Conservation (phyloP, 2,329 filamentous ascomycete genomes). For the Helminthosporium solani region DNA sequence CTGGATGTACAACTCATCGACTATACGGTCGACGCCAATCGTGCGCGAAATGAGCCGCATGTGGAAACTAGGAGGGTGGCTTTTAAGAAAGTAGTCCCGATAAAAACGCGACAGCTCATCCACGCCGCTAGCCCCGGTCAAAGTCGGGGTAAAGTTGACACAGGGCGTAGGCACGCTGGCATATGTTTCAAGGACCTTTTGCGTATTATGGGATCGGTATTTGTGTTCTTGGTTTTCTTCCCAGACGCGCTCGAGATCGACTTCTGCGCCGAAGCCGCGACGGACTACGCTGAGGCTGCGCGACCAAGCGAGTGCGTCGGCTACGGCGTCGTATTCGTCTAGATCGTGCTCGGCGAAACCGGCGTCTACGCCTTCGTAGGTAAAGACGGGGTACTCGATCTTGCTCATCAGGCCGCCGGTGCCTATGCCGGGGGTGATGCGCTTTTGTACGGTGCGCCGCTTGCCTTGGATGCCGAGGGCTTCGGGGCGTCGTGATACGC, state of each 20-base stretch:
- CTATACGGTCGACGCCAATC: slow-evolving; percentile 58
- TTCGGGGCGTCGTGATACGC: slow-evolving; percentile 51
- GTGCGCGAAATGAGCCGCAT: slow-evolving; percentile 60
- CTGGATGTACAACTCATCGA: slow-evolving; percentile 59
- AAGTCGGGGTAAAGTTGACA: slow-evolving; percentile 47
- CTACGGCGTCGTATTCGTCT: slow-evolving; percentile 65
- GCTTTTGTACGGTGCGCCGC: slow-evolving; percentile 50
- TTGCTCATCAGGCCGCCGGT: slow-evolving; percentile 47
- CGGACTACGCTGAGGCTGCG: slow-evolving; percentile 62
- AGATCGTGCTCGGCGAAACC: slow-evolving; percentile 73
- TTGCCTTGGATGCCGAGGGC: slow-evolving; percentile 57
- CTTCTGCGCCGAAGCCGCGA: slow-evolving; percentile 58
- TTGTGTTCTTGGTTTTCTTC: slow-evolving; percentile 46
- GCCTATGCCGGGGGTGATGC: slow-evolving; percentile 53
- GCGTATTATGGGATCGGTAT: slow-evolving; percentile 37
- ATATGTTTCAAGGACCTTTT: slow-evolving; percentile 44
- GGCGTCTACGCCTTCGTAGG: slow-evolving; percentile 57
- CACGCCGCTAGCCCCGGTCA: slow-evolving; percentile 48
- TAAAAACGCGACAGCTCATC: slow-evolving; percentile 56
- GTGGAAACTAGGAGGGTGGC: slow-evolving; percentile 49
- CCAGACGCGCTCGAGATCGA: slow-evolving; percentile 48
- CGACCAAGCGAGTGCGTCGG: slow-evolving; percentile 68
- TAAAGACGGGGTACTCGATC: slow-evolving; percentile 51
- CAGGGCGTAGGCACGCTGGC: slow-evolving; percentile 38
- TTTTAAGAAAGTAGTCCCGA: slow-evolving; percentile 55